These are phyloP conservation scores for Alternaria consortialis DNA, from an alignment of 2,329 filamentous ascomycete species.

Conservation along the genomic window DNA sequence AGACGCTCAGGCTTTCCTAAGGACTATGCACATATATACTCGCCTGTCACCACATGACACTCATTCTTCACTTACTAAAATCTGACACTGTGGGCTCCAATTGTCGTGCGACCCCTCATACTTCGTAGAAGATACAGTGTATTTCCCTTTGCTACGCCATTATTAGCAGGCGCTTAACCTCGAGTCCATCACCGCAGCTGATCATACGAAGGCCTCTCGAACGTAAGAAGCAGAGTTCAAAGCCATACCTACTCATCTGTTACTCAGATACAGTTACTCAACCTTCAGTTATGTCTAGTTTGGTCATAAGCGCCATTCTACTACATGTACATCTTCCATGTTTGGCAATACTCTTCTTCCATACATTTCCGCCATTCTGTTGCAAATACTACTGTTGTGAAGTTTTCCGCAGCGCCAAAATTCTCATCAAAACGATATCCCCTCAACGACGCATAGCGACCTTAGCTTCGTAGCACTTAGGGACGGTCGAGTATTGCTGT, in stretches of 20 bases:
- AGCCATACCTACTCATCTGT: no score
- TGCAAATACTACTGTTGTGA: neutral
- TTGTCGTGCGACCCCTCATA: no score
- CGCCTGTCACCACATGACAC: neutral
- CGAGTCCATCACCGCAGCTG: no score
- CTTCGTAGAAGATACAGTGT: no score
- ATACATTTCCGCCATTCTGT: neutral
- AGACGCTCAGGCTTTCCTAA: neutral
- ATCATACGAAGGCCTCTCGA: no score
- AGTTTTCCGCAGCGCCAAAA: rapidly evolving
- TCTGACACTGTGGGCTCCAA: no score
- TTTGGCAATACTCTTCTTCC: neutral
- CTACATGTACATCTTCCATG: neutral
- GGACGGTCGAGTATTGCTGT: neutral
- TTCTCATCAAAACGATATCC: neutral
- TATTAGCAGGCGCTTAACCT: no score
- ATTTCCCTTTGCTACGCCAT: no score
- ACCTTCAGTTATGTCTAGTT: neutral
- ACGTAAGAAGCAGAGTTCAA: no score
- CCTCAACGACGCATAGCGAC: neutral
- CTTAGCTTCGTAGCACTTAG: neutral
- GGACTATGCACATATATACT: neutral
- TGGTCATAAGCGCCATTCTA: neutral
- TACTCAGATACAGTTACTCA: neutral
- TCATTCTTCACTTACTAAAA: neutral